Base-by-base conservation (phyloP, 352 stramenopile species). In the Pythium volutum region DNA sequence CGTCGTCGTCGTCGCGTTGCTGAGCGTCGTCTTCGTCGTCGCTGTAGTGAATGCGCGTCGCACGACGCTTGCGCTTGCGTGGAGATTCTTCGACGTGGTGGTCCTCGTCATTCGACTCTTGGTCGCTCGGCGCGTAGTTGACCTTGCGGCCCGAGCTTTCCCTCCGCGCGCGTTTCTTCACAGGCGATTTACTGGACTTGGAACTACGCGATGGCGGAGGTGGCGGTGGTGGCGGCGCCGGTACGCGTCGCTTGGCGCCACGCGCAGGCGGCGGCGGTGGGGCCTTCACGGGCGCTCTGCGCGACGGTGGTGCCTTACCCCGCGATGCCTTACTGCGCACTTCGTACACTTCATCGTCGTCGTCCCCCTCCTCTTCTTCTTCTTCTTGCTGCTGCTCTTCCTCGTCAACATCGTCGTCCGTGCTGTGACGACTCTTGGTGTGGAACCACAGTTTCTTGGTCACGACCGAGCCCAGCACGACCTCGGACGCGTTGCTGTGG, bases 371-470 rank as follows among this genome's bases (percentile, higher is more conserved):
- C 1, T 64, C 55, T 18, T 62, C 47, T 0, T 69, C 55, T 22
- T 48, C 54, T 3, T 64, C 62, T 1, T 69, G 53, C 6, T 65
- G 49, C 6, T 68, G 49, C 2, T 48, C 55, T 20, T 51, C n/a
- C 23, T 54, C n/a, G 41, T 48, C 39, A 16, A 8, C 42, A 27
- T 48, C 54, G 3, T 59, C 59, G 22, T 50, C 27, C 45, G 34
- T 54, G 25, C 23, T 14, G 22, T 69, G 55, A 4, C 29, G 34
- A 16, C 64, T 62, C 4, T 48, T 55, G 25, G 53, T 57, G 46
- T 77, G 67, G 66, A 89, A 79, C 77, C 78, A 91, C 10, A 89
- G 26, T n/a, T 78, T 70, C 59, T 84, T 81, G 23, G 77, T 88
- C 51, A 87, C 80, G 4, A 92, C 77, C 6, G 66, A 68, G 29